Evolutionary conservation across 1,284 basidiomycete genomes (phyloP).

Genomic region (Trichosporon ovoides): DNA sequence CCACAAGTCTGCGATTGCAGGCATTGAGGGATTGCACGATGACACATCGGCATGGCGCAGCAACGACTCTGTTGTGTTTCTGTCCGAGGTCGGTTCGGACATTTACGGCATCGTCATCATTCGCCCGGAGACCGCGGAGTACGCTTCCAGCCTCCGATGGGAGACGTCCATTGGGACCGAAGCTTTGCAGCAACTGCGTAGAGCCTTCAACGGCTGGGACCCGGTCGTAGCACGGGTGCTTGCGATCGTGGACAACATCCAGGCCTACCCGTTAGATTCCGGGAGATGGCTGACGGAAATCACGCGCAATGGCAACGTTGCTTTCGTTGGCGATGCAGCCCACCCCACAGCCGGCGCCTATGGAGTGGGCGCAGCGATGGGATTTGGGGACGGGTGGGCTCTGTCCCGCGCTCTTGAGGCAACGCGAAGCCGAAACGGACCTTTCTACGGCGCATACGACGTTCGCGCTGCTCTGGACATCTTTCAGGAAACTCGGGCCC

Average conservation of each 20-base stretch:
- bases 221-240: not conserved
- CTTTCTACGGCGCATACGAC: not conserved
- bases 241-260: not conserved
- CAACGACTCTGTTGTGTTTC: not conserved
- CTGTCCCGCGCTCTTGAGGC: not conserved
- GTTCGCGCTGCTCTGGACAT: not conserved
- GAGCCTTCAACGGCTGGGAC: not conserved
- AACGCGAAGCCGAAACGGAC: not conserved
- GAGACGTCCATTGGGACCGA: not conserved
- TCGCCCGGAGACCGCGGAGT: not conserved
- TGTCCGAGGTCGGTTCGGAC: not conserved
- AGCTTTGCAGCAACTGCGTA: not conserved
- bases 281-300: not conserved
- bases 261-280: not conserved
- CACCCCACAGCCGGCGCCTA: conserved; percentile 7
- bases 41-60: not conserved
- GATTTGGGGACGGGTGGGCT: not conserved
- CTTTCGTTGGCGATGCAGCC: conserved; percentile 2
- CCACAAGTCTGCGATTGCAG: conserved; percentile 21
- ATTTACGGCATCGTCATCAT: not conserved
- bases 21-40: conserved; percentile 12
- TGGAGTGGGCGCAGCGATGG: conserved; percentile 9
- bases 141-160: not conserved
- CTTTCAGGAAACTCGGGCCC: not conserved
- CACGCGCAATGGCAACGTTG: not conserved